Conservation (phyloP, 129 eudicot species). For the Lonicera japonica region DNA sequence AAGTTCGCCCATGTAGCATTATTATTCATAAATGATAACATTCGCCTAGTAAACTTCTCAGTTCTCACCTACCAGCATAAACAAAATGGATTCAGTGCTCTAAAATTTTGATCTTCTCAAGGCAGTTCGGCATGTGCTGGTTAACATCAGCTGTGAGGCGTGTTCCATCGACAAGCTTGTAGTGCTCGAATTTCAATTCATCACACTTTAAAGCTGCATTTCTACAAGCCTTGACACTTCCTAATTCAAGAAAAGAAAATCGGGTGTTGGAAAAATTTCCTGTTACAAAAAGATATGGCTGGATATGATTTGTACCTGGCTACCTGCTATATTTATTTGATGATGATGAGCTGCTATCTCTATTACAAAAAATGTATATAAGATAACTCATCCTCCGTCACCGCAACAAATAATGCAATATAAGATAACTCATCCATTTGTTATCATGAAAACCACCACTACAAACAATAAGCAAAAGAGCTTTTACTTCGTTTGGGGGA, state of each 20-base stretch:
- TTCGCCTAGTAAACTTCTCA: too few relatives aligned
- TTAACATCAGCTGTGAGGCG: slow-evolving; percentile 37
- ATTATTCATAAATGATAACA: too few relatives aligned
- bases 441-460: too few relatives aligned
- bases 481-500: too few relatives aligned
- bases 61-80: not conserved
- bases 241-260: slow-evolving; percentile 24
- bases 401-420: too few relatives aligned
- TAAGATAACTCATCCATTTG: not conserved
- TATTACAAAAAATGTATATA: too few relatives aligned
- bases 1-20: too few relatives aligned
- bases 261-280: not conserved
- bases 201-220: slow-evolving; percentile 80
- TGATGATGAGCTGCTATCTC: not conserved
- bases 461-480: too few relatives aligned
- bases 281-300: not conserved
- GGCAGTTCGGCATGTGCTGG: slow-evolving; percentile 57
- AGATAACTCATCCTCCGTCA: not conserved
- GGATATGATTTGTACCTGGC: not conserved
- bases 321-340: not conserved
- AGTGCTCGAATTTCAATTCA: slow-evolving; percentile 58
- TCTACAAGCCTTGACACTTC: slow-evolving; percentile 76
- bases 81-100: slow-evolving; percentile 38
- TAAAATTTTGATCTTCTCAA: slow-evolving; percentile 69
- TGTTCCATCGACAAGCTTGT: slow-evolving; percentile 43